Evolutionary conservation across 306 rosid genomes (phyloP), one percentile per base, ranked within the genome.

Genomic region (Morella rubra): DNA sequence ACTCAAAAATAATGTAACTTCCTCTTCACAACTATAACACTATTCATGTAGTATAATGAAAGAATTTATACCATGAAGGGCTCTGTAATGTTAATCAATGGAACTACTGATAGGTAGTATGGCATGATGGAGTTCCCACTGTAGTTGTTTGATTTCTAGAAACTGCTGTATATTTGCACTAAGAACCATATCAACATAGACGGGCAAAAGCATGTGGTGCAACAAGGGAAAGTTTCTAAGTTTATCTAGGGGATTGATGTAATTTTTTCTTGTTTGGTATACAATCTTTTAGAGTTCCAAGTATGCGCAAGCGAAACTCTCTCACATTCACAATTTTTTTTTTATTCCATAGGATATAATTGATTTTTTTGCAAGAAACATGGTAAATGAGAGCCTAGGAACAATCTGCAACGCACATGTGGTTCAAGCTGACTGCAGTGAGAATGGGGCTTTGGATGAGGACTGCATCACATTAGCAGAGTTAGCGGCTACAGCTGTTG

Each of bases 381-480:
- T 92, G 91, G 89, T 80, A 49, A 91, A 84, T 69, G 98, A 94
- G 84, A 75, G 74, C 69, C 81, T 94, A 70, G 97, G 97, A 73
- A 32, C 89, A 53, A 92, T 92, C 76, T 91, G 98, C 88, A 89
- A 90, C 83, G 94, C 96, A 3, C 98, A 91, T 86, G 98, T 91
- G 85, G 98, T 94, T 64, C 97, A 92, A 84, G 97, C 96, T 74
- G 98, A 94, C 85, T 49, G 22, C 62, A 92, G 96, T 65, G 86
- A 83, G 16, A 5, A 62, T 52, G 98, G 97, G 69, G 95, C 98
- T 4, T 19, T 89, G 86, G 95, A 90, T 77, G 84, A 81, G 81
- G 85, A 83, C 8, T 94, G 96, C 86, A 44, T 86, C 20, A 52
- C 6, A 70, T 81, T 94, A 80, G 97, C 98, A 8, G 91, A 90